Evolutionary conservation across 1,139 yeast genomes (phyloP).

Genomic region (Candida albicans): DNA sequence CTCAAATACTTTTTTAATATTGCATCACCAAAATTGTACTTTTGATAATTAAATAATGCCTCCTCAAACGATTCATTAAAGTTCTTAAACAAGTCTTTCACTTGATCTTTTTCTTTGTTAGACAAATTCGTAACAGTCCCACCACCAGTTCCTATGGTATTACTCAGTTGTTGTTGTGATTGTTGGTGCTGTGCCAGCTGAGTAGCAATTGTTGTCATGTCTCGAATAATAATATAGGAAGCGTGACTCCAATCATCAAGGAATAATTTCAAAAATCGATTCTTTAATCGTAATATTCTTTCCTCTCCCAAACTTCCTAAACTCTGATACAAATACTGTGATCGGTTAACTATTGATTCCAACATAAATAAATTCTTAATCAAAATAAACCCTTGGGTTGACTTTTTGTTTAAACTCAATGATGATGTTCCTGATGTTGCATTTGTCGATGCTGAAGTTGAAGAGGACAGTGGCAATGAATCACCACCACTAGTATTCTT

Average conservation of each 20-base stretch:
- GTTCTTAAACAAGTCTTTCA: slow-evolving; percentile 79
- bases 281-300: slow-evolving; percentile 67
- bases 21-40: slow-evolving; percentile 66
- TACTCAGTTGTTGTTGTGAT: slow-evolving; percentile 2
- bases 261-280: slow-evolving; percentile 72
- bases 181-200: slow-evolving; percentile 7
- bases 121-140: slow-evolving; percentile 30
- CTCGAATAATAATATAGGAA: slow-evolving; percentile 69
- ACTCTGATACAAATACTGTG: slow-evolving; percentile 50
- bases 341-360: slow-evolving; percentile 69
- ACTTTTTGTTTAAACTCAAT: slow-evolving; percentile 32
- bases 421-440: background rate
- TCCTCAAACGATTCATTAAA: slow-evolving; percentile 85
- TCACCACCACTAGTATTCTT: slow-evolving; percentile 3
- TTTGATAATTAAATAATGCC: slow-evolving; percentile 62
- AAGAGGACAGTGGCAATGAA: background rate
- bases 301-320: slow-evolving; percentile 67
- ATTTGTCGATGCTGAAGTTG: background rate
- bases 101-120: slow-evolving; percentile 75
- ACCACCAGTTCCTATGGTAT: slow-evolving; percentile 10
- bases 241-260: slow-evolving; percentile 83
- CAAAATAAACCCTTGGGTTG: slow-evolving; percentile 67
- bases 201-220: slow-evolving; percentile 53
- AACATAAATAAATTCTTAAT: slow-evolving; percentile 71
- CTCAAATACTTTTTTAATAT: slow-evolving; percentile 59